These are phyloP conservation scores for Rosa hybrid DNA, from an alignment of 331 rosid species.

Conservation along the genomic window DNA sequence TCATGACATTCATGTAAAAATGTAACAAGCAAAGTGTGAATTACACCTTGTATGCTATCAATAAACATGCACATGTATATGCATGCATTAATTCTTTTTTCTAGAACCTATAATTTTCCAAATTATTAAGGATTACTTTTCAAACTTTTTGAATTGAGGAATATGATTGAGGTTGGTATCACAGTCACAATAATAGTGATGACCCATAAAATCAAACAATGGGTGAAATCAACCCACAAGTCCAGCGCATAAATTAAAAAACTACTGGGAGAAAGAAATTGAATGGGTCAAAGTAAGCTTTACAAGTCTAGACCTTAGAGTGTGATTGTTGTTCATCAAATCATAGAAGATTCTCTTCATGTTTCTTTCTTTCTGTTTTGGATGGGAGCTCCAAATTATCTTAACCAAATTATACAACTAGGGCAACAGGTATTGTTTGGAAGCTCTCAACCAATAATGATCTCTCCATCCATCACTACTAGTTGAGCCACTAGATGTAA, in stretches of 20 bases:
- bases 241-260: background rate
- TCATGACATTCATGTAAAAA: too few relatives aligned
- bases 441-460: background rate
- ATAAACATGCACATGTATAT: too few relatives aligned
- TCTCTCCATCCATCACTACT: background rate
- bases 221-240: background rate
- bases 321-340: background rate
- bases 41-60: background rate
- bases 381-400: background rate
- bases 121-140: background rate
- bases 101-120: background rate
- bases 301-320: background rate
- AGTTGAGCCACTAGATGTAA: background rate
- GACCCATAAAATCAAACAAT: background rate
- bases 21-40: background rate
- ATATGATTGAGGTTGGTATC: background rate
- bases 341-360: background rate
- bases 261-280: background rate
- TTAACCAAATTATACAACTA: background rate
- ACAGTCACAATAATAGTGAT: background rate
- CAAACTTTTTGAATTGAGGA: background rate
- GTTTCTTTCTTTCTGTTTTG: background rate
- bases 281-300: slow-evolving; percentile 10
- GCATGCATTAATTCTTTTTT: background rate
- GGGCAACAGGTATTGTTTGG: slow-evolving; percentile 15